Conservation (phyloP, 257 asterid species). For the Thymus mandschuricus region DNA sequence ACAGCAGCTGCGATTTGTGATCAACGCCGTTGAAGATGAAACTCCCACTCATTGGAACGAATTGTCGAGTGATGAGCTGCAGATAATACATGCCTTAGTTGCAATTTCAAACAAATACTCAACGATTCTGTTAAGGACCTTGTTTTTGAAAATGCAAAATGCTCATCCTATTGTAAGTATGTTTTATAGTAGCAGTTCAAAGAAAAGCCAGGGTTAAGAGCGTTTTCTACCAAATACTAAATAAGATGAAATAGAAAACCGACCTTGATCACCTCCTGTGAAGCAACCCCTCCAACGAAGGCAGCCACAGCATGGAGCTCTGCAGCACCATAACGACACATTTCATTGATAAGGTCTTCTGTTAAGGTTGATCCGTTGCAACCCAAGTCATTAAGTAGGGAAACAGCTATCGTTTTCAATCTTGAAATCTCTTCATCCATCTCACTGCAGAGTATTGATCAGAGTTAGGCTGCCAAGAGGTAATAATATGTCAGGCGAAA, state of each 20-base stretch:
- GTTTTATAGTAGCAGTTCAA: not conserved
- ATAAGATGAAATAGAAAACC: constrained; percentile 25
- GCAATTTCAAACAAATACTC: constrained; percentile 14
- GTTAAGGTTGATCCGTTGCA: constrained; percentile 79
- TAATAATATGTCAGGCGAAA: not conserved
- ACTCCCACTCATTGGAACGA: constrained; percentile 89
- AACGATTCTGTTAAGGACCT: not conserved
- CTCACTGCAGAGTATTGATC: constrained; percentile 49
- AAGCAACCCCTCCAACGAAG: constrained; percentile 89
- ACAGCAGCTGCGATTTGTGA: constrained; percentile 83
- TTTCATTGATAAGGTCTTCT: constrained; percentile 92
- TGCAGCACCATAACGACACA: constrained; percentile 94
- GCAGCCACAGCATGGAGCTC: constrained; percentile 98
- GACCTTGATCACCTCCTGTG: constrained; percentile 98
- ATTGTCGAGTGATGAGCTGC: constrained; percentile 94
- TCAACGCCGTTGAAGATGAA: constrained; percentile 88
- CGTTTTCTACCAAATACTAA: too few species aligned
- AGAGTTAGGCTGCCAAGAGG: constrained; percentile 23
- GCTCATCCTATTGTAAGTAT: not conserved
- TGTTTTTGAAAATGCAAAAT: not conserved
- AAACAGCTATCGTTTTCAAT: constrained; percentile 78
- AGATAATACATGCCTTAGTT: constrained; percentile 27
- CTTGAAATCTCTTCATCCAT: constrained; percentile 97
- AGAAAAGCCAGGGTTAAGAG: too few species aligned
- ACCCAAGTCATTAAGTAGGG: constrained; percentile 77